These are phyloP conservation scores for Lactarius evosmus DNA, from an alignment of 768 basidiomycete genomes.

Conservation along the genomic window DNA sequence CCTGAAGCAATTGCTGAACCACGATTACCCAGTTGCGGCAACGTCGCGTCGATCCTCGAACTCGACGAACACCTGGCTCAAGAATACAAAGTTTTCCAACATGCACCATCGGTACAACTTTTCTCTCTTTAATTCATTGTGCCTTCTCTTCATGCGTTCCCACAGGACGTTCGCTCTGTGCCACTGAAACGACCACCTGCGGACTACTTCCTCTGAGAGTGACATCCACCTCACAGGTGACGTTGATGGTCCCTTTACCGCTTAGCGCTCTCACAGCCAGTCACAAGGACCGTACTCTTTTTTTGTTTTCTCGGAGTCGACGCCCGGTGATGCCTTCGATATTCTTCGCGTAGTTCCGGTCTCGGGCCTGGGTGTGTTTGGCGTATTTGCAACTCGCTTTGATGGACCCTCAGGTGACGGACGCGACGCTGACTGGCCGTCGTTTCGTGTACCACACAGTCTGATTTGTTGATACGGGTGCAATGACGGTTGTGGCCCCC, in stretches of 20 bases:
- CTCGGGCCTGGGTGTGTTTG: neutral
- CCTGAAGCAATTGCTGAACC: neutral
- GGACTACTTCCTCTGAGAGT: slow-evolving; percentile 71
- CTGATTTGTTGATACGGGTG: neutral
- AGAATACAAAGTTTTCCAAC: slow-evolving; percentile 93
- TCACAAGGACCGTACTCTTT: neutral
- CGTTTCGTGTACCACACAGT: neutral
- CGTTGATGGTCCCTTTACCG: neutral
- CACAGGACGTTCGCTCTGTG: slow-evolving; percentile 74
- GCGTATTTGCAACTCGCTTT: neutral
- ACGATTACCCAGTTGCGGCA: slow-evolving; percentile 68
- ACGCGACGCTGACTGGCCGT: neutral
- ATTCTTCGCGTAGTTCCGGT: neutral
- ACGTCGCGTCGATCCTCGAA: slow-evolving; percentile 92
- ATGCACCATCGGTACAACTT: slow-evolving; percentile 74
- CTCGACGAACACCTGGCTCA: slow-evolving; percentile 91
- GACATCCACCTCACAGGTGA: neutral
- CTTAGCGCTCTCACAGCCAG: neutral
- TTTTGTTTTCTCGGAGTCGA: too few species aligned
- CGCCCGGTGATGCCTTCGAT: neutral
- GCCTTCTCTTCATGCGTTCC: neutral
- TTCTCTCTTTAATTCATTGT: neutral
- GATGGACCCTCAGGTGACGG: neutral
- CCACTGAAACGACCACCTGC: slow-evolving; percentile 83
- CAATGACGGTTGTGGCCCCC: neutral